Conservation (phyloP, 1,284 basidiomycete genomes). For the Ustilago trichophora region DNA sequence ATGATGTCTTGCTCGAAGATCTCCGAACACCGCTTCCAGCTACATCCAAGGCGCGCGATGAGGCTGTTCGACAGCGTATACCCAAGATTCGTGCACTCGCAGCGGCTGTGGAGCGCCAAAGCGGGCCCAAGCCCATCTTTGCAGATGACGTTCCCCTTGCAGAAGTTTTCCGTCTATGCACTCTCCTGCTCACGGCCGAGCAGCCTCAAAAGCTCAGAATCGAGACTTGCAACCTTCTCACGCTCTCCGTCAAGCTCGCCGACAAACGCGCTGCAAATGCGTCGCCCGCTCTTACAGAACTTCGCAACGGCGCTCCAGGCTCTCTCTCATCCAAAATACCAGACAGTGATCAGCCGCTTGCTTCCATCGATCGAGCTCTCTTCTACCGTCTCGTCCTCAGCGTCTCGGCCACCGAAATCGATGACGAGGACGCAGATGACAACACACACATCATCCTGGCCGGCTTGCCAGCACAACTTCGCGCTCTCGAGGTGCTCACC, state of each 20-base stretch:
- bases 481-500: conserved; percentile 59
- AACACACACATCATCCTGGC: conserved; percentile 28
- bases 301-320: conserved; percentile 55
- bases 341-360: conserved; percentile 54
- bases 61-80: conserved; percentile 38
- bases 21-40: conserved; percentile 44
- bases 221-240: conserved; percentile 47
- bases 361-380: conserved; percentile 56
- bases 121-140: conserved; percentile 29
- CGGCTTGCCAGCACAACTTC: conserved; percentile 49
- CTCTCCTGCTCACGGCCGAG: conserved; percentile 46
- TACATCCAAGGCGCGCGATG: conserved; percentile 24
- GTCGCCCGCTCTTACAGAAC: conserved; percentile 47
- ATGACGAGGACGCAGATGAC: conserved; percentile 33
- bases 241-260: conserved; percentile 45
- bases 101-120: conserved; percentile 42
- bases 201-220: conserved; percentile 44
- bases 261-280: conserved; percentile 43
- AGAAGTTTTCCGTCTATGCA: conserved; percentile 52
- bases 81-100: conserved; percentile 36
- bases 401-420: conserved; percentile 40
- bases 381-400: conserved; percentile 56
- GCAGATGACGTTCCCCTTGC: conserved; percentile 40
- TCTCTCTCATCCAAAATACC: conserved; percentile 53
- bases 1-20: conserved; percentile 30